phyloP scores from a whole-genome alignment of 257 asterid species.

The Solanum arcanum region DNA sequence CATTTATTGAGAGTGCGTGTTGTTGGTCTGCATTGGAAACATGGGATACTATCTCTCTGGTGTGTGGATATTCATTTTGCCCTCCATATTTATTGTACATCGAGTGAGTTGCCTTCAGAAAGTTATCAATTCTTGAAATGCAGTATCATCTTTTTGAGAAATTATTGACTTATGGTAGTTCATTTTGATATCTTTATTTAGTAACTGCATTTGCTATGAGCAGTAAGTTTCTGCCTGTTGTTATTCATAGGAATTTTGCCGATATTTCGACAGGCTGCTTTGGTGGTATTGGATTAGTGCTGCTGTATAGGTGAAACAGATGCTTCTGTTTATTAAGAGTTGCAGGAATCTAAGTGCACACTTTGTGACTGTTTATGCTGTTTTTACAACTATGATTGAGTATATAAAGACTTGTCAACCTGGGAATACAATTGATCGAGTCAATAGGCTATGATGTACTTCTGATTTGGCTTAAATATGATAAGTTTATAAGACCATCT shows the following conservation, averaged over 20 bases:
- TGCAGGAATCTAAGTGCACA: background rate
- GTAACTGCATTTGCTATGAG: background rate
- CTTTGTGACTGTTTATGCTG: background rate
- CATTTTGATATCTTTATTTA: background rate
- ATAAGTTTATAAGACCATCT: slow-evolving; percentile 16
- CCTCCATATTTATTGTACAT: background rate
- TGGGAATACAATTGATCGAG: background rate
- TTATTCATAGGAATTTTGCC: background rate
- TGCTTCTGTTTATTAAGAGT: background rate
- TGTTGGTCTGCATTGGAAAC: background rate
- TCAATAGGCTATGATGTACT: background rate
- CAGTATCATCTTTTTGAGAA: background rate
- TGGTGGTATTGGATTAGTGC: background rate
- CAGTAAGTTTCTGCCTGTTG: background rate
- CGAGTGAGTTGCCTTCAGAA: background rate
- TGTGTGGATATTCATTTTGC: background rate
- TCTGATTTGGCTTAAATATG: background rate
- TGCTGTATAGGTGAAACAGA: background rate
- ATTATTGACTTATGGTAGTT: background rate
- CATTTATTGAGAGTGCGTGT: background rate
- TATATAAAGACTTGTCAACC: background rate
- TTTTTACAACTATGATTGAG: background rate
- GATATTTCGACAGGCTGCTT: background rate
- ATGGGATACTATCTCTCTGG: background rate
- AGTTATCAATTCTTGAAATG: background rate